Conservation (phyloP, 1,284 basidiomycete genomes). For the Exobasidium cylindrosporum region DNA sequence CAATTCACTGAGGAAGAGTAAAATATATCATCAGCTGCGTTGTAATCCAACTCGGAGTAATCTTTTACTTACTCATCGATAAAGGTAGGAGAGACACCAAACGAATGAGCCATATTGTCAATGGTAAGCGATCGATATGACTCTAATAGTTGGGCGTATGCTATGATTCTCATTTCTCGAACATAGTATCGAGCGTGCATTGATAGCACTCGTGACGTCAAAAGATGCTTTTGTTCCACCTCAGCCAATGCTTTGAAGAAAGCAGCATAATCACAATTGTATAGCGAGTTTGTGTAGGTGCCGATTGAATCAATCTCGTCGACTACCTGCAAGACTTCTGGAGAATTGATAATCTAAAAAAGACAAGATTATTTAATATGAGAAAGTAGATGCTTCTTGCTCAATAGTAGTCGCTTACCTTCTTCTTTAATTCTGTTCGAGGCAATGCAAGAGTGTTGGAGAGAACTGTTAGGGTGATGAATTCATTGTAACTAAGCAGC, state of each 20-base stretch:
- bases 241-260: conserved; percentile 85
- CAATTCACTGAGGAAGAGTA: conserved; percentile 62
- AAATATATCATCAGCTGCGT: not conserved
- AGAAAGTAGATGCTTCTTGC: not conserved
- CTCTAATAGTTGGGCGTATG: conserved; percentile 87
- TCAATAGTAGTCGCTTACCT: conserved; percentile 63
- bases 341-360: conserved; percentile 60
- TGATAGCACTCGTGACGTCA: conserved; percentile 79
- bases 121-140: conserved; percentile 86
- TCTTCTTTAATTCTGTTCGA: conserved; percentile 86
- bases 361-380: not conserved
- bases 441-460: conserved; percentile 73
- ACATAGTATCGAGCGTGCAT: conserved; percentile 88
- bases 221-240: conserved; percentile 79
- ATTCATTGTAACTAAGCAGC: conserved; percentile 83
- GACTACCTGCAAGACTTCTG: conserved; percentile 60
- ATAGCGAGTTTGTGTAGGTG: conserved; percentile 64
- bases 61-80: conserved; percentile 62
- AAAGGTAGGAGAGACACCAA: conserved; percentile 84
- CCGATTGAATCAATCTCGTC: conserved; percentile 59
- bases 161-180: conserved; percentile 93
- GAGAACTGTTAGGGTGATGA: conserved; percentile 82
- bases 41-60: not conserved
- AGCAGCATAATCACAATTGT: conserved; percentile 89
- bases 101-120: conserved; percentile 78